phyloP scores from a whole-genome alignment of 257 asterid species.

The Fraxinus anomala region DNA sequence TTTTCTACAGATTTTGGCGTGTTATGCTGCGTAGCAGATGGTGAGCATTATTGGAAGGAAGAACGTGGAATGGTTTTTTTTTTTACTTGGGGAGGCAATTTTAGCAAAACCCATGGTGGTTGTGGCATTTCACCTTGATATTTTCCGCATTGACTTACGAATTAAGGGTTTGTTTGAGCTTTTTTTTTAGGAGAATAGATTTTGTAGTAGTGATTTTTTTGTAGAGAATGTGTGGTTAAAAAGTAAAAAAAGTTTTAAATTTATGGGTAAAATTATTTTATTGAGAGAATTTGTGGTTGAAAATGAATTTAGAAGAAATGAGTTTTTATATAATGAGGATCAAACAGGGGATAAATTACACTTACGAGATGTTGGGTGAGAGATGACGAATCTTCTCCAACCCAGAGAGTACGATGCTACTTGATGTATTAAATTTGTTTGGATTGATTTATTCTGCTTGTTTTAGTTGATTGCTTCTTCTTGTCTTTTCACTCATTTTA shows the following conservation, averaged over 20 bases:
- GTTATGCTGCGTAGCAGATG: conserved; percentile 60
- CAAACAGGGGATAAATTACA: neutral
- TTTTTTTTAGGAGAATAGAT: no score
- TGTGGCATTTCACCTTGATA: neutral
- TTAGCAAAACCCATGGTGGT: conserved; percentile 24
- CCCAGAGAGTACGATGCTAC: neutral
- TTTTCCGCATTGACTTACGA: neutral
- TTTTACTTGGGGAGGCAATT: neutral
- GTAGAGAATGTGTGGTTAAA: no score
- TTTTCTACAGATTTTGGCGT: conserved; percentile 65
- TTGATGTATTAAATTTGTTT: conserved; percentile 42
- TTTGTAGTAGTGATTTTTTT: no score
- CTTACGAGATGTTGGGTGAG: conserved; percentile 14
- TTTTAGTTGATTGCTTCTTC: neutral
- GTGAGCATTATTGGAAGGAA: conserved; percentile 61
- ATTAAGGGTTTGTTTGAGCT: no score
- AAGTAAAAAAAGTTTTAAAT: no score
- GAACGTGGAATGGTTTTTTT: conserved; percentile 28
- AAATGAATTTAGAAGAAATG: no score
- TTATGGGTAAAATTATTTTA: no score
- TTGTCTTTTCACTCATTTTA: neutral
- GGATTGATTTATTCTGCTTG: neutral
- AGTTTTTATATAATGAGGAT: no score
- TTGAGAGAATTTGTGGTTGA: no score
- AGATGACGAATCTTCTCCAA: neutral